A percentile compares a stretch with the other conserved stretches of the same genome.
Evolutionary conservation across 768 basidiomycete species (phyloP).

Genomic region (Albatrellus ellisii): DNA sequence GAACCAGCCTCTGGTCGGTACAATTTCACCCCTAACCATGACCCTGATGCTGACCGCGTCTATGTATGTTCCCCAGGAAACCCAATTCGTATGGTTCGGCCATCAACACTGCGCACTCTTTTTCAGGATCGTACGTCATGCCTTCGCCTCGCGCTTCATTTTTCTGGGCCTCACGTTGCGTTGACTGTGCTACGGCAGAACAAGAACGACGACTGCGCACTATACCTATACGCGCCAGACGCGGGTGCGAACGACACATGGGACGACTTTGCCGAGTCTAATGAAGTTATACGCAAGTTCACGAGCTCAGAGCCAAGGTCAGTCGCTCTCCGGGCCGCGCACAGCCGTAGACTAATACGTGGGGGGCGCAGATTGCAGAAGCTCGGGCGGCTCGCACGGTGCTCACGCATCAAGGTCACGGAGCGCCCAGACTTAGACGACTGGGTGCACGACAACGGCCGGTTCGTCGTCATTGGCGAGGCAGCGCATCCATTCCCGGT

Average conservation of each 20-base stretch:
- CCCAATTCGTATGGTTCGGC: constrained; percentile 13
- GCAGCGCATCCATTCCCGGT: constrained; percentile 27
- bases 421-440: constrained; percentile 17
- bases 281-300: constrained; percentile 6
- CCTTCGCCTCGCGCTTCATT: background rate
- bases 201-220: constrained; percentile 12
- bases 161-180: background rate
- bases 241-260: constrained; percentile 8
- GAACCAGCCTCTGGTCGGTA: constrained; percentile 8
- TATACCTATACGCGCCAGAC: constrained; percentile 16
- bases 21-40: background rate
- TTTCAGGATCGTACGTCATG: constrained; percentile 9
- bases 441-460: constrained; percentile 21
- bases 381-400: constrained; percentile 10
- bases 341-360: background rate
- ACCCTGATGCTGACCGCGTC: background rate
- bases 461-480: constrained; percentile 22
- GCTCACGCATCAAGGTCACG: constrained; percentile 12
- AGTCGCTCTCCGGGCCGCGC: background rate
- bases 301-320: constrained; percentile 11
- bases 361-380: constrained; percentile 10
- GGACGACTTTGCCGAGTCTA: constrained; percentile 8
- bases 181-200: constrained; percentile 3
- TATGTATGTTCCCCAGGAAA: background rate
- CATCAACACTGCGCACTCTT: constrained; percentile 12